These are phyloP conservation scores for Nitzschia sp. DNA, from an alignment of 108 stramenopile species.

Conservation along the genomic window DNA sequence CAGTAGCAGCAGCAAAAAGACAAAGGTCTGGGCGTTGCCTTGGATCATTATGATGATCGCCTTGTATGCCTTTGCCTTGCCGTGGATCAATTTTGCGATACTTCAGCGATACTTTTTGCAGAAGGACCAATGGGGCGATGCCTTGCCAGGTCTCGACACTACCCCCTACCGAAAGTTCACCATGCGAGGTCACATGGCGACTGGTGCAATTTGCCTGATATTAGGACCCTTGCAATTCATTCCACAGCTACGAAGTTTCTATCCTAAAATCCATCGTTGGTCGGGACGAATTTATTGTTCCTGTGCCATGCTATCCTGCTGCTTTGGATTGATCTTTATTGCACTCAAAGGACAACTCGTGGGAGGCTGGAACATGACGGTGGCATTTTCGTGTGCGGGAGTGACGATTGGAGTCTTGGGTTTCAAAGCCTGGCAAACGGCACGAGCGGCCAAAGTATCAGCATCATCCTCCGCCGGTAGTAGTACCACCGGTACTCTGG, in stretches of 20 bases:
- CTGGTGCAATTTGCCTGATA: conserved; percentile 32
- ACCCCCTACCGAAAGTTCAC: conserved; percentile 29
- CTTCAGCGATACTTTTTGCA: conserved; percentile 31
- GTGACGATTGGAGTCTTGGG: conserved; percentile 22
- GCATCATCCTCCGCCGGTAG: neutral
- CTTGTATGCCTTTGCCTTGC: conserved; percentile 30
- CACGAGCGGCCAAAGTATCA: conserved; percentile 2
- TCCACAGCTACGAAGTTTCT: conserved; percentile 3
- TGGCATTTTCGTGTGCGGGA: conserved; percentile 33
- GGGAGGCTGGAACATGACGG: conserved; percentile 42
- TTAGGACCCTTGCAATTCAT: conserved; percentile 37
- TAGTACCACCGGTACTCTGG: neutral
- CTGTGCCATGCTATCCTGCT: conserved; percentile 22
- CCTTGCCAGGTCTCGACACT: conserved; percentile 39
- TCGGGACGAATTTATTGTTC: conserved; percentile 32
- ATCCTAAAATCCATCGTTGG: conserved; percentile 28
- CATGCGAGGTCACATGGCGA: conserved; percentile 40
- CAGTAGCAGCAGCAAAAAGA: too few relatives aligned
- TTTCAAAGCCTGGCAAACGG: conserved; percentile 29
- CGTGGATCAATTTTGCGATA: conserved; percentile 28
- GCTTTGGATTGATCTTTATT: conserved; percentile 37
- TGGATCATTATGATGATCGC: conserved; percentile 32
- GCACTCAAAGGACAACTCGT: conserved; percentile 31
- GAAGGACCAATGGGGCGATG: conserved; percentile 22
- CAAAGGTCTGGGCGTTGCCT: conserved; percentile 27